Evolutionary conservation across 2,329 filamentous ascomycete genomes (phyloP).

Genomic region (Akanthomyces lecanii): DNA sequence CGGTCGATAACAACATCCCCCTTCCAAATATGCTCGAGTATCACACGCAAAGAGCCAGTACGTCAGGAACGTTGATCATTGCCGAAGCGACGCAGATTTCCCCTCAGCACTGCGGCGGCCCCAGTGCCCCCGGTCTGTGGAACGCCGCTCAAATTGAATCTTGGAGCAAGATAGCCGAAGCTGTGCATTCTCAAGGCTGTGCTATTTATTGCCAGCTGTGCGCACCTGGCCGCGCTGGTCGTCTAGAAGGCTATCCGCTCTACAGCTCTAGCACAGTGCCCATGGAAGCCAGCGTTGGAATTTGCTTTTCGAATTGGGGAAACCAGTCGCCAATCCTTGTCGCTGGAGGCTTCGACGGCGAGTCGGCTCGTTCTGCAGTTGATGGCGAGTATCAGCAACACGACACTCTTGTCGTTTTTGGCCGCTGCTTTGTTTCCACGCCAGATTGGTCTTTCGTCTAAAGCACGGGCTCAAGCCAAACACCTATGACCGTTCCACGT

Average conservation of each 20-base stretch:
- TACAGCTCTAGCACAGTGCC: conserved; percentile 28
- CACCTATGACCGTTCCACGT: conserved; percentile 26
- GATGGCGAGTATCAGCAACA: conserved; percentile 22
- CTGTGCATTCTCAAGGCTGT: conserved; percentile 58
- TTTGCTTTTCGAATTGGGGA: background rate
- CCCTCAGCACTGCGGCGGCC: conserved; percentile 30
- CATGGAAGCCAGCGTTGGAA: conserved; percentile 30
- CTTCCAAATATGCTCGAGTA: conserved; percentile 38
- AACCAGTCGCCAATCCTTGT: conserved; percentile 24
- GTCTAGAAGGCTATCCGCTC: background rate
- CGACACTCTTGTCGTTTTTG: conserved; percentile 24
- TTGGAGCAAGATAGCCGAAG: conserved; percentile 59
- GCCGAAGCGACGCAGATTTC: conserved; percentile 43
- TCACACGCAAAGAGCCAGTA: conserved; percentile 41
- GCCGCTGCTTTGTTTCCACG: conserved; percentile 28
- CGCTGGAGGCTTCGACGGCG: conserved; percentile 26
- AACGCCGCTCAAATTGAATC: conserved; percentile 49
- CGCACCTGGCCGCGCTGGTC: conserved; percentile 49
- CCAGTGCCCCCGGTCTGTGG: conserved; percentile 56
- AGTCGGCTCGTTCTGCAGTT: conserved; percentile 20
- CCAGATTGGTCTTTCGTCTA: conserved; percentile 29
- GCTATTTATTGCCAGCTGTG: conserved; percentile 62
- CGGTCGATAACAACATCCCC: conserved; percentile 32
- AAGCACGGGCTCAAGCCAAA: conserved; percentile 24
- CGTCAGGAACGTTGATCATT: conserved; percentile 41